Evolutionary conservation across 1,284 basidiomycete genomes (phyloP), one percentile per base, ranked within the genome.

Genomic region (Ganoderma sinense): DNA sequence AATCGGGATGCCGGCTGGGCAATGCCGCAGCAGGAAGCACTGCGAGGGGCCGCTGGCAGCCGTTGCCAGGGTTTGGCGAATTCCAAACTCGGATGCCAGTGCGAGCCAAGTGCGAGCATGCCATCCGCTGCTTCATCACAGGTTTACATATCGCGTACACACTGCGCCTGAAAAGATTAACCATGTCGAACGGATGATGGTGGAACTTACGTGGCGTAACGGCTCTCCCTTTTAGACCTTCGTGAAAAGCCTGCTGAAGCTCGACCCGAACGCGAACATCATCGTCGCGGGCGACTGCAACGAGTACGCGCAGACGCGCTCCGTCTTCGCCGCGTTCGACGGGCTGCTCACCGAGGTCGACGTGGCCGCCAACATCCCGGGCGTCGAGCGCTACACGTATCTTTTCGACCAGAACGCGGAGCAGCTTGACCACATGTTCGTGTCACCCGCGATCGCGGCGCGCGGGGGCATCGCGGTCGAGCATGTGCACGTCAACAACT

Each of bases 201-300:
- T 10, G 10, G 13, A 29, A 13, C 23, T 4, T 23, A n/a, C 48
- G 26, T 55, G 29, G 31, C 81, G 76, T 16, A 84, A 53, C 23
- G 23, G 48, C 48, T 4, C 13, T 26, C 1, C 26, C 14, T 58
- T 59, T 33, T 67, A 89, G 88, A 78, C 79, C 29, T 91, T 91
- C 75, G 83, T 88, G 31, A 75, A 83, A 66, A 76, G 80, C 20
- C 79, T 91, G 53, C 79, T 89, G 18, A 76, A 73, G 20, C 78
- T 81, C 18, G 84, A 90, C 71, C 77, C 82, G 5, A 66, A 80
- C 60, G 88, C 89, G 11, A 86, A 84, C 71, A 78, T 91, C 69
- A 75, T 90, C 65, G 79, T 89, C 36, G 87, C 84, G 4, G 89
- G 89, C n/a, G 89, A 91, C 79, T 89, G 86, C 80, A 91, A 91